Evolutionary conservation across 108 stramenopile species (phyloP).

Genomic region (Cyclotella sp.): DNA sequence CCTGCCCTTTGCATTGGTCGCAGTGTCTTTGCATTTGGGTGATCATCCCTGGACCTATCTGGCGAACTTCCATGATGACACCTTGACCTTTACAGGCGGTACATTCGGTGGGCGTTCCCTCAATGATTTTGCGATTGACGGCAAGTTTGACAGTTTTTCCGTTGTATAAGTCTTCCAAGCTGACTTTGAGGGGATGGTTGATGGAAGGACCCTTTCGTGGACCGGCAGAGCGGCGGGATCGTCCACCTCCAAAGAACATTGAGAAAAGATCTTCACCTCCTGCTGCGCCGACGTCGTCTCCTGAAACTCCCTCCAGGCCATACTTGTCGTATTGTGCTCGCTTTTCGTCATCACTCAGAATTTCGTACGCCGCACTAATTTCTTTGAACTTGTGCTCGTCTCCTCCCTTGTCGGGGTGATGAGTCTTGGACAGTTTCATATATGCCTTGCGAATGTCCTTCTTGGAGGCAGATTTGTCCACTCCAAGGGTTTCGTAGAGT

Average conservation of each 20-base stretch:
- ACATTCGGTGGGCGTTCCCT: constrained; percentile 77
- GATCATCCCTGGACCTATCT: constrained; percentile 93
- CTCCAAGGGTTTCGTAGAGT: constrained; percentile 84
- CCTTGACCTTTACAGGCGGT: constrained; percentile 87
- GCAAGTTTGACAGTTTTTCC: constrained; percentile 95
- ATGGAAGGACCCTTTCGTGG: constrained; percentile 94
- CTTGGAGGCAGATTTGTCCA: constrained; percentile 69
- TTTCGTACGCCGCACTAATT: constrained; percentile 88
- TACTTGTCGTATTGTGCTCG: constrained; percentile 91
- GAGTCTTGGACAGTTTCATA: constrained; percentile 61
- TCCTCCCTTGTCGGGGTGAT: constrained; percentile 87
- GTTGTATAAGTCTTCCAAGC: constrained; percentile 95
- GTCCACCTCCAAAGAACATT: constrained; percentile 93
- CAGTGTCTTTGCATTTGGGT: constrained; percentile 88
- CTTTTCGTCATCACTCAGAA: constrained; percentile 88
- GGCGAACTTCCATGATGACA: constrained; percentile 83
- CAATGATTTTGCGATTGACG: constrained; percentile 90
- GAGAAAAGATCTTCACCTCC: constrained; percentile 94
- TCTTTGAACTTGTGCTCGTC: constrained; percentile 90
- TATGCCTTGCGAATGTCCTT: constrained; percentile 91
- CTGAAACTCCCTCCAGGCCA: constrained; percentile 90
- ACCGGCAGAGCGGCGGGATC: constrained; percentile 56
- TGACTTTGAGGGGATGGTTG: constrained; percentile 91
- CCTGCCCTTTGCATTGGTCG: constrained; percentile 79
- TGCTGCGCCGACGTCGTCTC: constrained; percentile 67